Base-by-base conservation (phyloP, 1,284 basidiomycete species). In the Rhodotorula sp. region DNA sequence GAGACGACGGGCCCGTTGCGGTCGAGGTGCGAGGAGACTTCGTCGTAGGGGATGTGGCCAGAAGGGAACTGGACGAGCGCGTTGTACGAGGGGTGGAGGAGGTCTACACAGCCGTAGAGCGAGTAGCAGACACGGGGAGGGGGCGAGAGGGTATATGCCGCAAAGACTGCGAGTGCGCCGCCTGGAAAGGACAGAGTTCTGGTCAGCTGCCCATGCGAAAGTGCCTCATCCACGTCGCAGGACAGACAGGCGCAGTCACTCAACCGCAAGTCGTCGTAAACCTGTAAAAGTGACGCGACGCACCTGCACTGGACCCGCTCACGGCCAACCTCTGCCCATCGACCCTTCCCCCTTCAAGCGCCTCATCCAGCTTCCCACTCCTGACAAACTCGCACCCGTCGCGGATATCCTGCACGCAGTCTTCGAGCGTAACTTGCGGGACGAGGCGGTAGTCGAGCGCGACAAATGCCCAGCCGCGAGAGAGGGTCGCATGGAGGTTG, bases 401-500 rank as follows among this genome's bases (percentile, higher is more conserved):
- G 16, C 37, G 40, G 18, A 72, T 61, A 16, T 72, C 70, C 22
- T 61, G 40, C 4, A 72, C 15, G 28, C 46, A 26, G 24, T 72
- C 61, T 2, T 55, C 62, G n/a, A 72, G 62, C 26, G 34, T 46
- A 18, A 72, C 70, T 46, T 68, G 70, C 11, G 70, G 70, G 1
- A 54, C 67, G 24, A 67, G 65, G 15, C 70, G 31, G 62, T 72
- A 72, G 24, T 72, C 70, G 44, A 69, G 16, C 16, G 54, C n/a
- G 62, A 64, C 64, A 34, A 72, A 72, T 13, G 70, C 70, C 64
- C 67, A 69, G 1, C 70, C 70, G 40, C 70, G 56, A 11, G 30
- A 53, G 54, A 72, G 67, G 22, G 48, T 59, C 5, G 64, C 50
- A n/a, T 64, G 46, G 31, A 69, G 48, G 67, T 66, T 66, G 11